Conservation (phyloP, 2,329 filamentous ascomycete genomes). For the Cladosporium sp. region DNA sequence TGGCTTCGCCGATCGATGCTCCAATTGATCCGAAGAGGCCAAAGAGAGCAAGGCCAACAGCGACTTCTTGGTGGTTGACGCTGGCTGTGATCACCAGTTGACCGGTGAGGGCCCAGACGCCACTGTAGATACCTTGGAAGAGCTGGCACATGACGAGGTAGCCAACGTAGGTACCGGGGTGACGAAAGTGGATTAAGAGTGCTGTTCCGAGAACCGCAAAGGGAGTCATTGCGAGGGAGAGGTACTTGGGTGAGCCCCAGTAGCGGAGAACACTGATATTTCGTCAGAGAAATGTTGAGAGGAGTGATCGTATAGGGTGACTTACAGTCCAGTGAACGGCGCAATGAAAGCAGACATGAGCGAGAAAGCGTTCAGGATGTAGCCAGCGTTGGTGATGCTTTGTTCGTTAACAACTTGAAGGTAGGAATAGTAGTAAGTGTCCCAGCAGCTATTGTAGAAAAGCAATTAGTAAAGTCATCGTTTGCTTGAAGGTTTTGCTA, state of each 20-base stretch:
- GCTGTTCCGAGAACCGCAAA: slow-evolving; percentile 36
- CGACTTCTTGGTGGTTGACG: slow-evolving; percentile 30
- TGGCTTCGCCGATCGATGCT: slow-evolving; percentile 1
- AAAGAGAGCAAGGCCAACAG: background rate
- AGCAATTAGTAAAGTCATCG: background rate
- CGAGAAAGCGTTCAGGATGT: slow-evolving; percentile 9
- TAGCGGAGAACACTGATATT: slow-evolving; percentile 42
- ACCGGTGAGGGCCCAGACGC: slow-evolving; percentile 31
- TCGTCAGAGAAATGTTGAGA: background rate
- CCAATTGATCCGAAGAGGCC: slow-evolving; percentile 9
- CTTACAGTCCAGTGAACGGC: slow-evolving; percentile 46
- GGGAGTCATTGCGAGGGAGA: slow-evolving; percentile 36
- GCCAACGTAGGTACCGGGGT: slow-evolving; percentile 43
- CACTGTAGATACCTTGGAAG: slow-evolving; percentile 38
- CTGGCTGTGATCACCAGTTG: slow-evolving; percentile 40
- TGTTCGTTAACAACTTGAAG: slow-evolving; percentile 51
- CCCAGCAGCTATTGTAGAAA: slow-evolving; percentile 36
- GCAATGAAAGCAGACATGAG: slow-evolving; percentile 46
- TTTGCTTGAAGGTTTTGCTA: slow-evolving; percentile 38
- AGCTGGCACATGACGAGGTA: slow-evolving; percentile 57
- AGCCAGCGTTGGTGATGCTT: slow-evolving; percentile 27
- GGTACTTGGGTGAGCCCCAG: background rate
- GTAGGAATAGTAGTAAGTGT: slow-evolving; percentile 46
- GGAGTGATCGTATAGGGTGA: background rate
- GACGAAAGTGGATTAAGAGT: slow-evolving; percentile 40